Evolutionary conservation across 164 flowering plant genomes (phyloP).

Genomic region (Sextonia rubra): DNA sequence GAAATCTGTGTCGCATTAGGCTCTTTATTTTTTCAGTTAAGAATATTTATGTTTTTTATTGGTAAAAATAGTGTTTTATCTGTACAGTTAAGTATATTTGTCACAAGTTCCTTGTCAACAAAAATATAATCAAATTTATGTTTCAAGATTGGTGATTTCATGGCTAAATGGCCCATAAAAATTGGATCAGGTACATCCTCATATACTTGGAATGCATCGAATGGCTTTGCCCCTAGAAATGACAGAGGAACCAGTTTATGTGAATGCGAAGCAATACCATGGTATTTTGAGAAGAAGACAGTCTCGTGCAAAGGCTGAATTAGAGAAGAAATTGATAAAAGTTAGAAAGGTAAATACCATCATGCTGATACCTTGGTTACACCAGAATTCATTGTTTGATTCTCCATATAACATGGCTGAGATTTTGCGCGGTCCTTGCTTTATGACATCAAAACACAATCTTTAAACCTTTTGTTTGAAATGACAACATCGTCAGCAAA

Average conservation of each 20-base stretch:
- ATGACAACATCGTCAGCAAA: too few relatives aligned
- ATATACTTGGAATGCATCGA: slow-evolving; percentile 64
- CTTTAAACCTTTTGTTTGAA: too few relatives aligned
- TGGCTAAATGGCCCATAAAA: background rate
- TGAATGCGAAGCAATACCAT: slow-evolving; percentile 92
- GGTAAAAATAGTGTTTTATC: too few relatives aligned
- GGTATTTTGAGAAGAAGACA: slow-evolving; percentile 89
- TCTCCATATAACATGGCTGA: background rate
- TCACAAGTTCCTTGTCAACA: too few relatives aligned
- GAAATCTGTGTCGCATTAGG: too few relatives aligned
- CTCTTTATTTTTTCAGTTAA: too few relatives aligned
- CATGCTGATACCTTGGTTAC: background rate
- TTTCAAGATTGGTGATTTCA: background rate
- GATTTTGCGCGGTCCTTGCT: background rate
- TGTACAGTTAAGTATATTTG: too few relatives aligned
- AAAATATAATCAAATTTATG: too few relatives aligned
- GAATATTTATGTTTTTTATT: too few relatives aligned
- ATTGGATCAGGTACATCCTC: slow-evolving; percentile 61
- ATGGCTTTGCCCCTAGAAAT: slow-evolving; percentile 38
- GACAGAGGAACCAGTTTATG: slow-evolving; percentile 83
- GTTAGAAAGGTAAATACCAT: slow-evolving; percentile 71
- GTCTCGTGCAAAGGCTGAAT: slow-evolving; percentile 91
- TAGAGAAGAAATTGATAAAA: slow-evolving; percentile 77
- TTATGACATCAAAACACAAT: too few relatives aligned
- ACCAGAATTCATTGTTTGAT: background rate